Base-by-base conservation (phyloP, 257 asterid species). In the Thymus mandschuricus region DNA sequence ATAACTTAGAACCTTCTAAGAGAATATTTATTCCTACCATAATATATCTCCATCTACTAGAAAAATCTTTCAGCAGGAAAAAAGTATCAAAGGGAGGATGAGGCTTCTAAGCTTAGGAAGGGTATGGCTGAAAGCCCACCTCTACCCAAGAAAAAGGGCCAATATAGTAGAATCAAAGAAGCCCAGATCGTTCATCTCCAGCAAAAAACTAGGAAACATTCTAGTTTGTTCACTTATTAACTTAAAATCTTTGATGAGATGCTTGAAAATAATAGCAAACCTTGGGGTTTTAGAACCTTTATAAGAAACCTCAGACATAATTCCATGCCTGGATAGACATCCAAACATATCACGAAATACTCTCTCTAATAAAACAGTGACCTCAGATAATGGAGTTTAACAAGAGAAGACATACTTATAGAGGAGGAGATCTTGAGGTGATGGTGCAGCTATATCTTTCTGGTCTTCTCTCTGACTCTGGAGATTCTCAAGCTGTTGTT, bases 401-500 rank as follows among this genome's bases (percentile, higher is more conserved):
- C 10, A 45, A 50, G 54, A 43, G 57, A 54, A 60, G 11, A 64
- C 90, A 77, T 82, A 93, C 98, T 87, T 86, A 63, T 87, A 89
- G 74, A 89, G 94, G 70, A 84, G 88, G 73, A 72, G 82, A 79
- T 89, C 96, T 79, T 78, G 82, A 30, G 96, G 76, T 54, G 96
- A 77, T 52, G 88, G 79, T 44, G 84, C 71, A 56, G 75, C 50
- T 49, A 72, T 74, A 80, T 89, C 87, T 12, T 60, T 76, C 54
- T 85, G 75, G 21, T 75, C 78, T 64, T 89, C 96, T 79, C 86
- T 89, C 72, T 88, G 85, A 46, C 74, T 85, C 83, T 85, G 94
- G 56, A 93, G 97, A 71, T 81, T 81, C 81, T 93, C 97, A 60
- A 93, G 98, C 89, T 91, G 94, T 82, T 93, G 89, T 71, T 93